Evolutionary conservation across 352 stramenopile species (phyloP), one percentile per base, ranked within the genome.

Genomic region (Phytophthora tubulina): DNA sequence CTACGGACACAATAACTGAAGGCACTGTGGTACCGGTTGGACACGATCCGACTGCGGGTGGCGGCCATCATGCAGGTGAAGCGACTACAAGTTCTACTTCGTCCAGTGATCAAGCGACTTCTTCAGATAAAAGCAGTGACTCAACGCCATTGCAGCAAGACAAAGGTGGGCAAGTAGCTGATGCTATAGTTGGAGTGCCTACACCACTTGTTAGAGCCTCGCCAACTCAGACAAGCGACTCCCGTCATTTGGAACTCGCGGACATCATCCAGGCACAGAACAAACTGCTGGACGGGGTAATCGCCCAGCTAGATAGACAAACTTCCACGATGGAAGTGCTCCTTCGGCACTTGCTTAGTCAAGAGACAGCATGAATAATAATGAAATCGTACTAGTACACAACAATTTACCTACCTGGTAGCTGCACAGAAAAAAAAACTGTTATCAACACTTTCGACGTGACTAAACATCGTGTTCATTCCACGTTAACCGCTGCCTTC

Each of bases 391-490:
- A 27, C 21, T 27, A 27, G 21, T 27, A 27, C 21, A 27, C 21
- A 27, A 27, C 21, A 27, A 27, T 27, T 27, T 27, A 27, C 21
- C 21, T 27, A 27, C 21, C 21, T 27, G 21, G 21, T 27, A 27
- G 21, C 21, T 27, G 21, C 21, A 27, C 21, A 27, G 21, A 27
- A 27, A 27, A 27, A 27, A 27, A 27, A 27, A 27, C 21, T 51
- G 41, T 30, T 30, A 41, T 59, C 49, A 51, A 57, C 52, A 38
- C 35, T 63, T 39, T 46, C 15, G 38, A 44, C 35, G 14, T 63
- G 59, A 54, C 55, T 64, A 70, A 63, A 70, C 60, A 49, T 41
- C 59, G 71, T 75, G 65, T 78, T 78, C 70, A 49, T 75, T 75
- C 65, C 70, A 78, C 65, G 66, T 42, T 38, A 59, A 62, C 35